Evolutionary conservation across 257 asterid genomes (phyloP).

Genomic region (Capsicum baccatum): DNA sequence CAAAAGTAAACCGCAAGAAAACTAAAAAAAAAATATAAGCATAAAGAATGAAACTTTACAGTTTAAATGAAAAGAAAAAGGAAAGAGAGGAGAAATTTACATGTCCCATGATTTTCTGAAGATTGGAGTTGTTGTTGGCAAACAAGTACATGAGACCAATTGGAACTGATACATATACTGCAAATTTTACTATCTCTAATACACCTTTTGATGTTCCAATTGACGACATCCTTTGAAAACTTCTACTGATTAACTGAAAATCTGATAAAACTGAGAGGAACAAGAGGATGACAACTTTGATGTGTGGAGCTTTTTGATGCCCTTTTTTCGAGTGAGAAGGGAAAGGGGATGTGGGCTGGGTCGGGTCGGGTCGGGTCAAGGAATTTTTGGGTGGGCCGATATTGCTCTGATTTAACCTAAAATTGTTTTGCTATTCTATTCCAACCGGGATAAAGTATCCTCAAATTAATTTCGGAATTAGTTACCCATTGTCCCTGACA

Average conservation of each 20-base stretch:
- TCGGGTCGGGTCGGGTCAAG: too few species aligned
- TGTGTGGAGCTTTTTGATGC: too few species aligned
- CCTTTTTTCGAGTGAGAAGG: too few species aligned
- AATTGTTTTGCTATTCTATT: too few species aligned
- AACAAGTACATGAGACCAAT: slow-evolving; percentile 89
- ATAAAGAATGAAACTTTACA: neutral
- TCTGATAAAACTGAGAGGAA: too few species aligned
- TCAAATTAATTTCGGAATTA: too few species aligned
- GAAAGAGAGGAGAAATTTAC: slow-evolving; percentile 44
- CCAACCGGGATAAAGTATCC: too few species aligned
- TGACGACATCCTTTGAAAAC: slow-evolving; percentile 58
- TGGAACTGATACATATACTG: slow-evolving; percentile 77
- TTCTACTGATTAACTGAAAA: neutral
- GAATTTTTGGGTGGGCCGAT: too few species aligned
- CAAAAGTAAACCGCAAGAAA: neutral
- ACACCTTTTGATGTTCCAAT: slow-evolving; percentile 89
- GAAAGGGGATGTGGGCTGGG: too few species aligned
- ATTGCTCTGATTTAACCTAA: too few species aligned
- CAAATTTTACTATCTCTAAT: slow-evolving; percentile 88
- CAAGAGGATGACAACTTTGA: too few species aligned
- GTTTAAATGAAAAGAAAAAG: neutral
- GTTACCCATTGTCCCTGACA: too few species aligned
- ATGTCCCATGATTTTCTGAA: slow-evolving; percentile 79
- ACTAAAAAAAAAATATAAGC: neutral
- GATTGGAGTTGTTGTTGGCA: slow-evolving; percentile 73